Conservation (phyloP, 176 grass and related monocot genomes). For the Typha latifolia region DNA sequence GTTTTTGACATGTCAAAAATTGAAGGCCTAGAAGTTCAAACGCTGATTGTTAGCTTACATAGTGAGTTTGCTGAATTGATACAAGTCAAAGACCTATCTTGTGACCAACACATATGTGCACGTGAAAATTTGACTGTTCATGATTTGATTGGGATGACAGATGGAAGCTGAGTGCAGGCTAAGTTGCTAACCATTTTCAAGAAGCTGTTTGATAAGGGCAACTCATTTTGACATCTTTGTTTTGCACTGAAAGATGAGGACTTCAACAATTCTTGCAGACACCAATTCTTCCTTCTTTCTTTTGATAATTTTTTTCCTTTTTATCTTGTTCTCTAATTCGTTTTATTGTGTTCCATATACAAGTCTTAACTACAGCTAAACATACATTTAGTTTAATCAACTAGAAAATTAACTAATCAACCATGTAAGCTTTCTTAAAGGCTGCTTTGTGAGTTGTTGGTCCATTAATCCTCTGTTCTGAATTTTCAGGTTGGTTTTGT, state of each 20-base stretch:
- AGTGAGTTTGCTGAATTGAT: not conserved
- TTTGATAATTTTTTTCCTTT: not conserved
- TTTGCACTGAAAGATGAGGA: too few relatives aligned
- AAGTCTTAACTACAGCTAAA: not conserved
- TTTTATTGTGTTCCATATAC: not conserved
- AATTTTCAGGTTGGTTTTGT: conserved; percentile 85
- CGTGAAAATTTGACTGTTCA: not conserved
- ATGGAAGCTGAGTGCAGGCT: not conserved
- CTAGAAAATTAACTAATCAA: not conserved
- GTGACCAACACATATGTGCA: too few relatives aligned
- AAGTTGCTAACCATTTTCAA: too few relatives aligned
- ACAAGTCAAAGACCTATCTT: too few relatives aligned
- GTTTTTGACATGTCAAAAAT: not conserved
- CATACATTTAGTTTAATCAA: not conserved
- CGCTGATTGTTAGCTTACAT: not conserved
- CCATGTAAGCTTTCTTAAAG: not conserved
- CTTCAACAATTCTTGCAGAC: too few relatives aligned
- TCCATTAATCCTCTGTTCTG: not conserved
- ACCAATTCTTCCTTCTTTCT: too few relatives aligned
- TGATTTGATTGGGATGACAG: not conserved
- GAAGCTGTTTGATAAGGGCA: too few relatives aligned
- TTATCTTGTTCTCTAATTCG: not conserved
- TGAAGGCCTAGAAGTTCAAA: not conserved
- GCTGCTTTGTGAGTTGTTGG: not conserved
- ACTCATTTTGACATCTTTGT: not conserved